A percentile compares a stretch with the other conserved stretches of the same genome.
phyloP scores from a whole-genome alignment of 345 rosid genomes.

The Boechera divaricarpa region DNA sequence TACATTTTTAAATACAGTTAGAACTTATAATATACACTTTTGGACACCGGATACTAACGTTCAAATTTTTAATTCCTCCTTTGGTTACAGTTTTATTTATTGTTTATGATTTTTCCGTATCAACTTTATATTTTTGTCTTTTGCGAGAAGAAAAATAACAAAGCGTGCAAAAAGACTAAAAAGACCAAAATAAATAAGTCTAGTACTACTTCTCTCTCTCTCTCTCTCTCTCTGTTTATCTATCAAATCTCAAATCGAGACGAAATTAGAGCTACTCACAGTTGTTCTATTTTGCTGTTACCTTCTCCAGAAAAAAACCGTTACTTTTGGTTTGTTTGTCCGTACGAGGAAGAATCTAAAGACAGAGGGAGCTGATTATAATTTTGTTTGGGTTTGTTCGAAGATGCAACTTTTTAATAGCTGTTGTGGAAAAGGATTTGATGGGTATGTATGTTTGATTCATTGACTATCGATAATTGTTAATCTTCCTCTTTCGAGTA shows the following conservation, averaged over 20 bases:
- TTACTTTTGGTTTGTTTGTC: constrained; percentile 16
- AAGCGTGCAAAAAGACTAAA: constrained; percentile 21
- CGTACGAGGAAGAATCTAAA: constrained; percentile 21
- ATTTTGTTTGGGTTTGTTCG: constrained; percentile 10
- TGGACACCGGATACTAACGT: not conserved
- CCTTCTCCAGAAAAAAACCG: constrained; percentile 37
- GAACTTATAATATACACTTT: not conserved
- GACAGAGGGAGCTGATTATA: constrained; percentile 17
- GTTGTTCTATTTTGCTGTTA: constrained; percentile 23
- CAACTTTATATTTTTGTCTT: constrained; percentile 26
- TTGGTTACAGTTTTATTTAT: constrained; percentile 3
- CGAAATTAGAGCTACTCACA: constrained; percentile 30
- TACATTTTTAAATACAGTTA: not conserved
- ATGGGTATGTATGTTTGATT: constrained; percentile 60
- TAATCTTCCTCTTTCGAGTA: not conserved
- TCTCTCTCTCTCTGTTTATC: constrained; percentile 15
- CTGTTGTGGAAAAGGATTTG: constrained; percentile 72
- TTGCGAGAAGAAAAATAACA: not conserved
- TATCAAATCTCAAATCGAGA: constrained; percentile 3
- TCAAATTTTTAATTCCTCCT: not conserved
- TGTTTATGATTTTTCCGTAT: not conserved
- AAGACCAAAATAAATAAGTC: not conserved
- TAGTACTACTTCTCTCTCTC: no score
- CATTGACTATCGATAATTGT: constrained; percentile 1
- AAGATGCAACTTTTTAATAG: constrained; percentile 71